A percentile compares a stretch with the other conserved stretches of the same genome.
These are phyloP conservation scores for Inga oerstediana DNA, from an alignment of 306 rosid species.

Conservation along the genomic window DNA sequence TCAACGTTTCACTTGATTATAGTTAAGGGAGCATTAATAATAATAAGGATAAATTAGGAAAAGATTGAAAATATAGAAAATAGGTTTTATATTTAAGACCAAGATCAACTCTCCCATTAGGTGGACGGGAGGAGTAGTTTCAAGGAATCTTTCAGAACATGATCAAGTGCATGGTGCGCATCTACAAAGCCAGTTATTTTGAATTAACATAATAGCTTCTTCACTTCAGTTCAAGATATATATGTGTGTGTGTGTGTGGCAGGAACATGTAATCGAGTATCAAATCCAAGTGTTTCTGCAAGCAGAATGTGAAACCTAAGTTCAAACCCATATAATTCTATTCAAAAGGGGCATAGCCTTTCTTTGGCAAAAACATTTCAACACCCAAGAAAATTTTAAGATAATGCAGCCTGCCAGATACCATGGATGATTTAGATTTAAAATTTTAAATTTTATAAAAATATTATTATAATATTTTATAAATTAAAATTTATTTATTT, in stretches of 20 bases:
- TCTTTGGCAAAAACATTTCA: not conserved
- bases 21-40: too few species aligned
- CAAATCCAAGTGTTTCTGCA: not conserved
- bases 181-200: not conserved
- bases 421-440: too few species aligned
- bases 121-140: not conserved
- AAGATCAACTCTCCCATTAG: too few species aligned
- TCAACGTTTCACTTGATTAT: too few species aligned
- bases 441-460: too few species aligned
- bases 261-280: not conserved
- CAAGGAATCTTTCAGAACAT: not conserved
- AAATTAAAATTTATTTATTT: too few species aligned
- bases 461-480: too few species aligned
- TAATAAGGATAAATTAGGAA: too few species aligned
- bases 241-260: not conserved
- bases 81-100: too few species aligned
- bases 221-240: not conserved
- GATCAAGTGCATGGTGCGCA: not conserved
- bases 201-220: not conserved
- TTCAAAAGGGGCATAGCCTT: not conserved
- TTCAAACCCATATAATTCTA: not conserved
- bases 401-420: not conserved
- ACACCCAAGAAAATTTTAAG: not conserved
- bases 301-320: not conserved
- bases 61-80: too few species aligned